Conservation (phyloP, 768 basidiomycete species). For the Leccinum fibrillosum region DNA sequence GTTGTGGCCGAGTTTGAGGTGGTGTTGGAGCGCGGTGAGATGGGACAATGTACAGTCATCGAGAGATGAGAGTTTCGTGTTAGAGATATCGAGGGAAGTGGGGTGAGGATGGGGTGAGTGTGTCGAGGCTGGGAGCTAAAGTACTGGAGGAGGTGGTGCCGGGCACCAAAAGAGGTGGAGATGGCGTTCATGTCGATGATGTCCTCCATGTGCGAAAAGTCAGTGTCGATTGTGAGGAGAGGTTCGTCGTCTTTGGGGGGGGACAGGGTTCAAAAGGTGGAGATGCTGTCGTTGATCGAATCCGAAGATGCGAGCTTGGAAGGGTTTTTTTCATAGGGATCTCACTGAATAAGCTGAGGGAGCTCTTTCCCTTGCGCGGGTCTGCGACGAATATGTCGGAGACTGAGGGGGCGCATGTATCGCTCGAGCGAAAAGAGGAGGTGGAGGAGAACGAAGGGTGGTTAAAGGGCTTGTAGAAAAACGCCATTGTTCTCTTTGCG, state of each 20-base stretch:
- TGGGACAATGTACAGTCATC: too few relatives aligned
- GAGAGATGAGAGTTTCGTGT: too few relatives aligned
- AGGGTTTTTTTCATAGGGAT: slow-evolving; percentile 37
- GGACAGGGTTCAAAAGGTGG: slow-evolving; percentile 18
- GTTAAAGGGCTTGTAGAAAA: slow-evolving; percentile 29
- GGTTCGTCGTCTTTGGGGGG: slow-evolving; percentile 15
- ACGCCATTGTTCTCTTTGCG: slow-evolving; percentile 19
- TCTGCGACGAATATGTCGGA: slow-evolving; percentile 36
- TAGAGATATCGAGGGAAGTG: too few relatives aligned
- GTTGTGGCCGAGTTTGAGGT: too few relatives aligned
- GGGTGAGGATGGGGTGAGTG: too few relatives aligned
- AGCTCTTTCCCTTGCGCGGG: slow-evolving; percentile 47
- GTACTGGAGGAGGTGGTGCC: too few relatives aligned
- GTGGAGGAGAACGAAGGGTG: slow-evolving; percentile 32
- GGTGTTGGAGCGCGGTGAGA: too few relatives aligned
- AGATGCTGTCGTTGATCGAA: slow-evolving; percentile 23
- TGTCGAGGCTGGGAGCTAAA: too few relatives aligned
- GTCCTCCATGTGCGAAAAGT: slow-evolving; percentile 67
- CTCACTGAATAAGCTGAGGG: slow-evolving; percentile 39
- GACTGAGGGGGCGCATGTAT: slow-evolving; percentile 28
- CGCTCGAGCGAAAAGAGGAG: slow-evolving; percentile 28
- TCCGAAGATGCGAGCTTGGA: slow-evolving; percentile 38
- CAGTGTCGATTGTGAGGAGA: slow-evolving; percentile 24
- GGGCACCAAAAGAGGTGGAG: slow-evolving; percentile 1
- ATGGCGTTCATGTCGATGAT: slow-evolving; percentile 53